Evolutionary conservation across 2,329 filamentous ascomycete genomes (phyloP).

Genomic region (Escovopsis weberi): DNA sequence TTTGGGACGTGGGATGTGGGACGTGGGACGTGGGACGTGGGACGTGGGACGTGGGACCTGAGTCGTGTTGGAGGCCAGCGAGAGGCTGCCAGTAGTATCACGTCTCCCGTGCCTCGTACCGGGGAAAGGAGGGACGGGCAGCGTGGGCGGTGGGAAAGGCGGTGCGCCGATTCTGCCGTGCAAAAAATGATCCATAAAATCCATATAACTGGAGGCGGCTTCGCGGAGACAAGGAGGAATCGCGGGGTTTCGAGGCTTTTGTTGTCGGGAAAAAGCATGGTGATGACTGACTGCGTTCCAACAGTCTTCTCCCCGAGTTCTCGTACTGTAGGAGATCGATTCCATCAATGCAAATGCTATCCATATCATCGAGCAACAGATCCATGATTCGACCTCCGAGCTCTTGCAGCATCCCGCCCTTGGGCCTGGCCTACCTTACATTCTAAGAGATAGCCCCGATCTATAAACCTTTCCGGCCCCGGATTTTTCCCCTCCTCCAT

Average conservation of each 20-base stretch:
- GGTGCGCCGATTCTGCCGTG: constrained; percentile 11
- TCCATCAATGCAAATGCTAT: no score
- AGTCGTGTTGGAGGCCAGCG: no score
- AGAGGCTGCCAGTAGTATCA: no score
- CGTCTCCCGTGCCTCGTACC: no score
- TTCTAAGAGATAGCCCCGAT: neutral
- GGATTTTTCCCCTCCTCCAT: neutral
- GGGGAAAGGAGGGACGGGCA: neutral
- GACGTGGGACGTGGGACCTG: no score
- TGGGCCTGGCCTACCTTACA: neutral
- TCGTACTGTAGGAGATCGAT: neutral
- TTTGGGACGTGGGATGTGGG: no score
- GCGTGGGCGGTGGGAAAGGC: constrained; percentile 6
- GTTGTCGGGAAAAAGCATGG: neutral
- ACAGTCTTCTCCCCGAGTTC: neutral
- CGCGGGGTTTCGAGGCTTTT: neutral
- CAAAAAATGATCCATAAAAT: neutral
- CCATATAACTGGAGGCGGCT: neutral
- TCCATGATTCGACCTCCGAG: no score
- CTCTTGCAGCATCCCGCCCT: no score
- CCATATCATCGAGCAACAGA: no score
- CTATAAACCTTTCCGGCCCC: neutral
- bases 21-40: no score
- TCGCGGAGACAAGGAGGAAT: neutral
- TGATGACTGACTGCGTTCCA: neutral